Conservation (phyloP, 1,284 basidiomycete species). For the Irpex lacteus region DNA sequence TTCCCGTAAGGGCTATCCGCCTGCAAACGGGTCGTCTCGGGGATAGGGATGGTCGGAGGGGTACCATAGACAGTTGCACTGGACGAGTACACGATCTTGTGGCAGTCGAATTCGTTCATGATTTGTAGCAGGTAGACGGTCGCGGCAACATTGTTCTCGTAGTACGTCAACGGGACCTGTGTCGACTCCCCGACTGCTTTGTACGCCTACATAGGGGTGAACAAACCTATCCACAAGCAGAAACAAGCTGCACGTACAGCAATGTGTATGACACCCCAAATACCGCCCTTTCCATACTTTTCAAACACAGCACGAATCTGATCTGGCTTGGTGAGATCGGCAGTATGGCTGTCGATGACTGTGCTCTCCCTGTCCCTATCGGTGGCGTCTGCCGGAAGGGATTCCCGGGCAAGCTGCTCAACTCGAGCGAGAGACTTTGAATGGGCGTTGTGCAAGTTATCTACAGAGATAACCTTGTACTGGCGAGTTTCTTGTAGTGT, state of each 20-base stretch:
- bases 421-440: constrained; percentile 72
- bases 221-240: background rate
- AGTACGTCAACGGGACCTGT: constrained; percentile 92
- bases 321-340: constrained; percentile 73
- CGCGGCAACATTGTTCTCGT: constrained; percentile 87
- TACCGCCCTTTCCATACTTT: constrained; percentile 85
- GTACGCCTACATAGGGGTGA: constrained; percentile 62
- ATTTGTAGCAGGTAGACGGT: constrained; percentile 81
- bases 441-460: constrained; percentile 92
- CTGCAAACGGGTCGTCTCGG: constrained; percentile 85
- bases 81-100: constrained; percentile 93
- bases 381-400: constrained; percentile 62
- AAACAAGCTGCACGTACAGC: constrained; percentile 56
- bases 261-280: constrained; percentile 96
- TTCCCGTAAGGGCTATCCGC: constrained; percentile 95
- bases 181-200: constrained; percentile 99
- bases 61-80: constrained; percentile 99
- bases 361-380: constrained; percentile 64
- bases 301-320: constrained; percentile 79
- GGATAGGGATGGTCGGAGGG: constrained; percentile 90
- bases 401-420: constrained; percentile 73
- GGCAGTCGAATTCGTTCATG: constrained; percentile 85
- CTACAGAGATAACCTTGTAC: constrained; percentile 91
- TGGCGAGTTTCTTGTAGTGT: constrained; percentile 81
- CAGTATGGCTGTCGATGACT: constrained; percentile 66